A percentile compares a stretch with the other conserved stretches of the same genome.
These are phyloP conservation scores for Cyberlindnera petersonii DNA, from an alignment of 805 yeast species.

Conservation along the genomic window DNA sequence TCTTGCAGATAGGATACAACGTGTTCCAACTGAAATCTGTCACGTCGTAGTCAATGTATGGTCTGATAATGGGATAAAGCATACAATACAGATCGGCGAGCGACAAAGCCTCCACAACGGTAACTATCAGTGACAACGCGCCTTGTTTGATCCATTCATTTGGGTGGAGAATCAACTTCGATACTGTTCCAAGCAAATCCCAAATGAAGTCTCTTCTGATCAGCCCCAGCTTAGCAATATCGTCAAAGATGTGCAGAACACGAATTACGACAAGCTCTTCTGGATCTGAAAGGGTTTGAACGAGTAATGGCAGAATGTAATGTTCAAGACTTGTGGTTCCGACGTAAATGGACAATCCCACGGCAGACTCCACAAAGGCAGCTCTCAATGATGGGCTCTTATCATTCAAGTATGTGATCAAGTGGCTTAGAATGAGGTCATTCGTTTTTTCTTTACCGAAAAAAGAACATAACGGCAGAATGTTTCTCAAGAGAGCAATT, in stretches of 20 bases:
- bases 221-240: slow-evolving; percentile 53
- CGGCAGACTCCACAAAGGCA: slow-evolving; percentile 66
- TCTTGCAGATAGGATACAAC: slow-evolving; percentile 61
- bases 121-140: slow-evolving; percentile 54
- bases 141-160: slow-evolving; percentile 80
- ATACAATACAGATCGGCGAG: slow-evolving; percentile 82
- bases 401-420: slow-evolving; percentile 88
- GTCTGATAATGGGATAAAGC: slow-evolving; percentile 73
- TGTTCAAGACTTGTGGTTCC: slow-evolving; percentile 84
- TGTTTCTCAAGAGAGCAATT: slow-evolving; percentile 62
- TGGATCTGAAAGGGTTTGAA: slow-evolving; percentile 78
- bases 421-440: slow-evolving; percentile 83
- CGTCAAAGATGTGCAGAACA: slow-evolving; percentile 58
- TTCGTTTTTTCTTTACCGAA: slow-evolving; percentile 86
- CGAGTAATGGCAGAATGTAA: slow-evolving; percentile 77
- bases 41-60: slow-evolving; percentile 74
- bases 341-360: slow-evolving; percentile 71
- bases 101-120: slow-evolving; percentile 57
- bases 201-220: slow-evolving; percentile 47
- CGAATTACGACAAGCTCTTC: slow-evolving; percentile 78
- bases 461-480: slow-evolving; percentile 73
- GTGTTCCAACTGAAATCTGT: slow-evolving; percentile 62
- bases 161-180: slow-evolving; percentile 74
- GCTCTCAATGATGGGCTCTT: slow-evolving; percentile 61
- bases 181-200: slow-evolving; percentile 48